Base-by-base conservation (phyloP, 805 yeast genomes). In the Cyberlindnera subsufficiens region DNA sequence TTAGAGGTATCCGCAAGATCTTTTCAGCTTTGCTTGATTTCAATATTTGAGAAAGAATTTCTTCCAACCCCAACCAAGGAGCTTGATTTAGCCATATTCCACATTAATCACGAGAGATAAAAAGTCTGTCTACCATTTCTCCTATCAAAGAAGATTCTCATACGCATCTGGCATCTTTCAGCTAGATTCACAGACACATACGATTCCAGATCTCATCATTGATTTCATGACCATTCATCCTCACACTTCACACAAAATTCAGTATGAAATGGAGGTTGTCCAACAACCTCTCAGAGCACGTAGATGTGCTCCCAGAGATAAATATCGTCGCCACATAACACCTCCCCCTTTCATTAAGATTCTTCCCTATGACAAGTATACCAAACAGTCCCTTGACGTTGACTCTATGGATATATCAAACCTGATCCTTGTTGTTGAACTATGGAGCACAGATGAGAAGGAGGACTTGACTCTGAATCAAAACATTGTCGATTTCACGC, bases 231-330 rank as follows among this genome's bases (percentile, higher is more conserved):
- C 6, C 13, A 22, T 22, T 22, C 8, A 22, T 22, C 27, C 27
- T 22, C 27, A 15, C 17, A 31, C 10, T 48, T 46, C 37, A 33
- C 17, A 6, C 15, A 30, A 15, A 16, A 5, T 30, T 5, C 32
- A 30, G 32, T 61, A 52, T 39, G 45, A 53, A 15, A 54, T 67
- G 8, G 44, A 44, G 39, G 65, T 68, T n/a, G 62, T 55, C 20
- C 74, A 69, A 43, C 70, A 69, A 44, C 74, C 74, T 3, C 59
- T 66, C 13, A 54, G 74, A 39, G 73, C 73, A 0, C 64, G 74
- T 27, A 69, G 69, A 73, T 69, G 74, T 49, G 74, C 74, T 0
- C 58, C 69, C 17, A 72, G 74, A 13, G 74, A 69, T 42, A 64
- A 62, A 36, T 66, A 61, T 30, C 52, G 66, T 39, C 49, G 66